A percentile compares a stretch with the other conserved stretches of the same genome.
Conservation (phyloP, 345 rosid species). For the Atalantia buxifolia region DNA sequence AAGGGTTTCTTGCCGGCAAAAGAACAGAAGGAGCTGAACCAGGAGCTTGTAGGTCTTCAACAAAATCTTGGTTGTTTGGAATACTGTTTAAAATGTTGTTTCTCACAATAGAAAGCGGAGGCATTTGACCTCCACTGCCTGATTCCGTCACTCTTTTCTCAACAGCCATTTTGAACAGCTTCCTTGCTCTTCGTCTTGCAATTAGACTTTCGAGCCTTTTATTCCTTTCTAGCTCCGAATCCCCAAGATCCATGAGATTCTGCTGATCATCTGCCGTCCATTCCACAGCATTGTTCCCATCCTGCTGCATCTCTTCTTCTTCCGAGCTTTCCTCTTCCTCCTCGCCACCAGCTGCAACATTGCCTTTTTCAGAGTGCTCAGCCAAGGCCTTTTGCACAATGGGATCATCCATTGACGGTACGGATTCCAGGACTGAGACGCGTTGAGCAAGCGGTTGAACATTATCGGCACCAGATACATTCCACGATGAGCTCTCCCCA, state of each 20-base stretch:
- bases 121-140: slow-evolving; percentile 30
- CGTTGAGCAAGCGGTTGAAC: slow-evolving; percentile 5
- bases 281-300: slow-evolving; percentile 42
- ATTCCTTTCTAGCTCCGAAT: slow-evolving; percentile 79
- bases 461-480: slow-evolving; percentile 12
- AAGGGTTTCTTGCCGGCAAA: slow-evolving; percentile 63
- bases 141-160: slow-evolving; percentile 39
- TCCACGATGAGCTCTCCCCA: slow-evolving; percentile 12
- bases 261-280: slow-evolving; percentile 86
- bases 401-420: slow-evolving; percentile 2
- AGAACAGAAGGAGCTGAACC: slow-evolving; percentile 86
- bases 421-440: neutral
- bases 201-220: slow-evolving; percentile 75
- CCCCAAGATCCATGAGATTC: slow-evolving; percentile 83
- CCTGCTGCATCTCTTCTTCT: slow-evolving; percentile 33
- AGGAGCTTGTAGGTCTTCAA: slow-evolving; percentile 42
- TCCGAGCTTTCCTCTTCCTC: slow-evolving; percentile 41
- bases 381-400: neutral
- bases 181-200: slow-evolving; percentile 62
- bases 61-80: slow-evolving; percentile 15
- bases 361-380: slow-evolving; percentile 21
- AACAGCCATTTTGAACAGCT: slow-evolving; percentile 37
- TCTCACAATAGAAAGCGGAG: slow-evolving; percentile 41
- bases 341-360: slow-evolving; percentile 23
- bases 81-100: slow-evolving; percentile 30